Percentiles rank a stretch among this genome's conserved stretches.
Evolutionary conservation across 2,329 filamentous ascomycete genomes (phyloP).

Genomic region (Cordyceps cicadae): DNA sequence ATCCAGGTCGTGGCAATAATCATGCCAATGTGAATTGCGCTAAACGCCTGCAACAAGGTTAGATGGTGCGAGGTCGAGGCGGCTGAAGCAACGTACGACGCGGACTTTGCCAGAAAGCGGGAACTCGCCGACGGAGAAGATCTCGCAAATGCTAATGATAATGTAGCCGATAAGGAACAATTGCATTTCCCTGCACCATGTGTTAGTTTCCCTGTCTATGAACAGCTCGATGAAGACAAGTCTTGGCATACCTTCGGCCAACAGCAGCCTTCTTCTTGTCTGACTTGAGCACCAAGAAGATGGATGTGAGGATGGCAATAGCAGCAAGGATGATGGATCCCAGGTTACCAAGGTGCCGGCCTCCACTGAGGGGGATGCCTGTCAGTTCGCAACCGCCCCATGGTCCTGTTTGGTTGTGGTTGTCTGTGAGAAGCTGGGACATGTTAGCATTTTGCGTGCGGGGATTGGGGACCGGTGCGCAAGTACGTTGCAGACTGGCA

Average conservation of each 20-base stretch:
- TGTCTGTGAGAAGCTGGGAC: constrained; percentile 53
- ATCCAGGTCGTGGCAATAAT: constrained; percentile 87
- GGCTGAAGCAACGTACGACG: constrained; percentile 49
- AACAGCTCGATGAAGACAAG: not conserved
- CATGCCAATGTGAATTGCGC: constrained; percentile 79
- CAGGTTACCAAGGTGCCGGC: constrained; percentile 67
- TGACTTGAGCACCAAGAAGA: constrained; percentile 67
- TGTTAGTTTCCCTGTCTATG: not conserved
- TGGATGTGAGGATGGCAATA: constrained; percentile 61
- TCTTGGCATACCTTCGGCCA: constrained; percentile 63
- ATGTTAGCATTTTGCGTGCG: constrained; percentile 8
- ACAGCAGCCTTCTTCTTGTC: constrained; percentile 90
- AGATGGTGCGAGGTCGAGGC: constrained; percentile 11
- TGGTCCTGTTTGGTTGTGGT: constrained; percentile 49
- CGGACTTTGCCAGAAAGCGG: constrained; percentile 63
- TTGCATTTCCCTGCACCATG: constrained; percentile 75
- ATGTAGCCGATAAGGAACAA: constrained; percentile 82
- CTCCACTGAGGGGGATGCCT: constrained; percentile 64
- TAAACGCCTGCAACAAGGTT: constrained; percentile 58
- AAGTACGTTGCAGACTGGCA: constrained; percentile 79
- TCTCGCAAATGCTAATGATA: constrained; percentile 85
- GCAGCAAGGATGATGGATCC: constrained; percentile 83
- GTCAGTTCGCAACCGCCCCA: constrained; percentile 65
- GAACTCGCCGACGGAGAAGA: constrained; percentile 89
- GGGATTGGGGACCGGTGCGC: not conserved